Evolutionary conservation across 106 monocot genomes (phyloP).

Genomic region (Ottelia alismoides): DNA sequence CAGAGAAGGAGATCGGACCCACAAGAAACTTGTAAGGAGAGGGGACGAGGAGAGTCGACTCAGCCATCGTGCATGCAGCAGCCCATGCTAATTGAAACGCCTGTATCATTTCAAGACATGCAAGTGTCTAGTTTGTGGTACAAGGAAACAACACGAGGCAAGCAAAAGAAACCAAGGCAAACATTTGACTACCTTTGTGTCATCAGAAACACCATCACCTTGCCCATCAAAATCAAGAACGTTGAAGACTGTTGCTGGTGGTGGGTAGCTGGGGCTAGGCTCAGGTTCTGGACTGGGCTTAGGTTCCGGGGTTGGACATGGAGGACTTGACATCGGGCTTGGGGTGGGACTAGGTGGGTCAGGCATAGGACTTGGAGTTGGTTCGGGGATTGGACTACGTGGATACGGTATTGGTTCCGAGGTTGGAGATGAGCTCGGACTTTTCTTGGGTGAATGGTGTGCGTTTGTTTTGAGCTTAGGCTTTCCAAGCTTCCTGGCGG

Average conservation of each 20-base stretch:
- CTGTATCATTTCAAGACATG: slow-evolving; percentile 25
- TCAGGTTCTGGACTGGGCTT: not conserved
- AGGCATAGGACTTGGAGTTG: not conserved
- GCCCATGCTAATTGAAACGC: slow-evolving; percentile 54
- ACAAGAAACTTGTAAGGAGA: slow-evolving; percentile 23
- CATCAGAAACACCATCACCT: slow-evolving; percentile 4
- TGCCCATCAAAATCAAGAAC: slow-evolving; percentile 6
- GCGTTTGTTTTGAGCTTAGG: too few relatives aligned
- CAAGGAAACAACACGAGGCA: not conserved
- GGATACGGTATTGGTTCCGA: not conserved
- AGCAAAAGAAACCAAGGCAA: not conserved
- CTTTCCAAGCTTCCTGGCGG: too few relatives aligned
- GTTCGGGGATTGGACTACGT: not conserved
- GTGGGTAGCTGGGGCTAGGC: not conserved
- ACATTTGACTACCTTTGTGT: slow-evolving; percentile 8
- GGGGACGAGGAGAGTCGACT: slow-evolving; percentile 37
- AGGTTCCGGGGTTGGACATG: not conserved
- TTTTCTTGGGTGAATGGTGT: too few relatives aligned
- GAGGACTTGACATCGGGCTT: not conserved
- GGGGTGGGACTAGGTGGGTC: not conserved
- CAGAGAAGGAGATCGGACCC: slow-evolving; percentile 51
- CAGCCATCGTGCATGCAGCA: slow-evolving; percentile 38
- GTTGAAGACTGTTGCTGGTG: not conserved
- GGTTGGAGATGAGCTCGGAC: too few relatives aligned
- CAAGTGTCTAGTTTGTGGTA: not conserved